These are phyloP conservation scores for Henningerozyma blattae DNA, from an alignment of 805 yeast species.

Conservation along the genomic window DNA sequence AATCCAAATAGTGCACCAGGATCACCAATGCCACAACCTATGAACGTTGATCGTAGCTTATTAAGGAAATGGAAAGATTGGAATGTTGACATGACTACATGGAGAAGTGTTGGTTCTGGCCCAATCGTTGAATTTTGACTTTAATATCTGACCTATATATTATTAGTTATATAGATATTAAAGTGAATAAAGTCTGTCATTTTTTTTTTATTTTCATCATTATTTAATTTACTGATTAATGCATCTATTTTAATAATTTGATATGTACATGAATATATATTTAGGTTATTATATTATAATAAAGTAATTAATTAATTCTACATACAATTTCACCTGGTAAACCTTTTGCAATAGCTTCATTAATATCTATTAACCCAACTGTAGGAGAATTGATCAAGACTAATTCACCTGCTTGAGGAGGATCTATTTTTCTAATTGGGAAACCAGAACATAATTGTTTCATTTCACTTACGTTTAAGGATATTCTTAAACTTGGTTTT, in stretches of 20 bases:
- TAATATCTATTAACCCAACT: slow-evolving; percentile 48
- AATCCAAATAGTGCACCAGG: background rate
- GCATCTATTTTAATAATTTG: no score
- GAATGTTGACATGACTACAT: slow-evolving; percentile 75
- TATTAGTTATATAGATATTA: background rate
- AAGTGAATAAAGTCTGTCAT: background rate
- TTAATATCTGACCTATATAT: background rate
- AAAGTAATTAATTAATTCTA: slow-evolving; percentile 46
- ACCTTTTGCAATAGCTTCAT: slow-evolving; percentile 72
- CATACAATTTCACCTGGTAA: slow-evolving; percentile 68
- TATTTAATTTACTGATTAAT: background rate
- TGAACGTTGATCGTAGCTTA: slow-evolving; percentile 34
- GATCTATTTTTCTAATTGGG: slow-evolving; percentile 61
- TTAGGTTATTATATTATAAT: background rate
- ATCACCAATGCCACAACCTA: slow-evolving; percentile 10
- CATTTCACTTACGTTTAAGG: slow-evolving; percentile 51
- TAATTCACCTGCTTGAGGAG: slow-evolving; percentile 82
- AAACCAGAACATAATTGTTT: slow-evolving; percentile 65
- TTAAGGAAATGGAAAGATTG: slow-evolving; percentile 69
- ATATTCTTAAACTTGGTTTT: slow-evolving; percentile 72
- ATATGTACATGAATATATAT: background rate
- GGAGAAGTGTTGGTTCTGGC: slow-evolving; percentile 66
- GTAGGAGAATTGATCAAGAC: slow-evolving; percentile 41
- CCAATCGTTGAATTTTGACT: slow-evolving; percentile 38
- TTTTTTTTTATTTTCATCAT: background rate